Evolutionary conservation across 805 yeast species (phyloP).

Genomic region (Scheffersomyces ergatensis): DNA sequence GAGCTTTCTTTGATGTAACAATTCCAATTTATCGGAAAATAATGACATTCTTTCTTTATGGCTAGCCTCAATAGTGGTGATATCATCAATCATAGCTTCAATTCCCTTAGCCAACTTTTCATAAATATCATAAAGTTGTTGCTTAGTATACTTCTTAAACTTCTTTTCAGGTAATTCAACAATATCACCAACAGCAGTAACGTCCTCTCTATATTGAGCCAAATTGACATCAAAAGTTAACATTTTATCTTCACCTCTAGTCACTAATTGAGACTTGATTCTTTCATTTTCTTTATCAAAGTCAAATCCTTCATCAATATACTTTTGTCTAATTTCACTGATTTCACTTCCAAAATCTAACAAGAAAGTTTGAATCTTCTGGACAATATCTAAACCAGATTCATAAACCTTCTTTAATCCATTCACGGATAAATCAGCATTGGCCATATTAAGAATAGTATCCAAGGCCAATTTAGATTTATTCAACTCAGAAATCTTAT

Average conservation of each 20-base stretch:
- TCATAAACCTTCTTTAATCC: conserved; percentile 44
- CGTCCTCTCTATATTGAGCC: conserved; percentile 20
- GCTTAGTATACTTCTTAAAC: conserved; percentile 20
- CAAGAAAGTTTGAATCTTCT: conserved; percentile 43
- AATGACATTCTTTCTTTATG: conserved; percentile 26
- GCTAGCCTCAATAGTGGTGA: conserved; percentile 22
- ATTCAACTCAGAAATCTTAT: conserved; percentile 19
- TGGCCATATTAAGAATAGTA: conserved; percentile 37
- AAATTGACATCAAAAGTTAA: conserved; percentile 25
- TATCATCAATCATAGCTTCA: conserved; percentile 26
- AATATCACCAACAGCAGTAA: conserved; percentile 25
- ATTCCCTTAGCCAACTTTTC: conserved; percentile 24
- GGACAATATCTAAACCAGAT: conserved; percentile 40
- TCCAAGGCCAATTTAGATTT: conserved; percentile 21
- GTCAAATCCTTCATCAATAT: conserved; percentile 45
- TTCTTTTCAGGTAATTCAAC: conserved; percentile 13
- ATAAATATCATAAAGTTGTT: conserved; percentile 21
- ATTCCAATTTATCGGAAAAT: conserved; percentile 26
- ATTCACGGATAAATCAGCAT: conserved; percentile 45
- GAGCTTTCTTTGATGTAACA: conserved; percentile 26
- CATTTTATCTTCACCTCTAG: conserved; percentile 19
- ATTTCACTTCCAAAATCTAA: conserved; percentile 46
- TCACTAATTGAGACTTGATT: conserved; percentile 27
- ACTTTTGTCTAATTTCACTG: conserved; percentile 38
- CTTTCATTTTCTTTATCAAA: conserved; percentile 51